Evolutionary conservation across 2,329 filamentous ascomycete genomes (phyloP).

Genomic region (Elsinoe fawcettii): DNA sequence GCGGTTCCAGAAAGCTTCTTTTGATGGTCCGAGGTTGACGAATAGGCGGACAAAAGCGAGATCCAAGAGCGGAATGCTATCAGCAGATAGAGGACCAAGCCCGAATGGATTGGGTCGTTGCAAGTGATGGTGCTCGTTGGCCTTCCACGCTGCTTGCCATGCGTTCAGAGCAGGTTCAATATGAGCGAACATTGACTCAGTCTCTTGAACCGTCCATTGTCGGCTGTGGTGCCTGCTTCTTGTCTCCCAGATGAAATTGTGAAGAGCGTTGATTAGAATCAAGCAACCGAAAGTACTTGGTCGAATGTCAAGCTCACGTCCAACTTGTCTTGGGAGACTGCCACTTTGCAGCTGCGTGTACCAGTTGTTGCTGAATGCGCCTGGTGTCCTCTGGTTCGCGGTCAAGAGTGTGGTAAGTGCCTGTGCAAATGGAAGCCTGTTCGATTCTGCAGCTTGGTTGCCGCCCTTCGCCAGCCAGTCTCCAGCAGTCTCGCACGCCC

Average conservation of each 20-base stretch:
- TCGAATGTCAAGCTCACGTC: conserved; percentile 50
- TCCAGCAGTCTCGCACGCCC: conserved; percentile 73
- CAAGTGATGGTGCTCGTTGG: conserved; percentile 73
- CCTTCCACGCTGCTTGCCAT: conserved; percentile 89
- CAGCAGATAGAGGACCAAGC: conserved; percentile 72
- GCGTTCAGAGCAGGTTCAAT: conserved; percentile 90
- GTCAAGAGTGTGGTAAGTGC: conserved; percentile 74
- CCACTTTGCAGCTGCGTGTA: conserved; percentile 19
- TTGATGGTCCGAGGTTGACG: conserved; percentile 84
- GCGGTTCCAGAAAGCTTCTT: conserved; percentile 88
- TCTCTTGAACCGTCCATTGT: conserved; percentile 85
- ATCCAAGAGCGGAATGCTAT: conserved; percentile 84
- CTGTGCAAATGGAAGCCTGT: conserved; percentile 68
- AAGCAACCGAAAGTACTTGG: conserved; percentile 90
- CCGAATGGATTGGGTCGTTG: conserved; percentile 80
- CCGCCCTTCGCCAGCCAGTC: conserved; percentile 75
- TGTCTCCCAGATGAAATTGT: conserved; percentile 98
- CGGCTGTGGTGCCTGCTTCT: conserved; percentile 81
- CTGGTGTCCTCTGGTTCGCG: conserved; percentile 55
- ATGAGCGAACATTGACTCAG: conserved; percentile 89
- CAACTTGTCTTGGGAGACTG: conserved; percentile 18
- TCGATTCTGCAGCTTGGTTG: conserved; percentile 57
- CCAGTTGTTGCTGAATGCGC: conserved; percentile 21
- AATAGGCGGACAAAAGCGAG: conserved; percentile 87
- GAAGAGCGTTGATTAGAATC: conserved; percentile 84